Conservation (phyloP, 805 yeast species). For the Metschnikowia henanensis region DNA sequence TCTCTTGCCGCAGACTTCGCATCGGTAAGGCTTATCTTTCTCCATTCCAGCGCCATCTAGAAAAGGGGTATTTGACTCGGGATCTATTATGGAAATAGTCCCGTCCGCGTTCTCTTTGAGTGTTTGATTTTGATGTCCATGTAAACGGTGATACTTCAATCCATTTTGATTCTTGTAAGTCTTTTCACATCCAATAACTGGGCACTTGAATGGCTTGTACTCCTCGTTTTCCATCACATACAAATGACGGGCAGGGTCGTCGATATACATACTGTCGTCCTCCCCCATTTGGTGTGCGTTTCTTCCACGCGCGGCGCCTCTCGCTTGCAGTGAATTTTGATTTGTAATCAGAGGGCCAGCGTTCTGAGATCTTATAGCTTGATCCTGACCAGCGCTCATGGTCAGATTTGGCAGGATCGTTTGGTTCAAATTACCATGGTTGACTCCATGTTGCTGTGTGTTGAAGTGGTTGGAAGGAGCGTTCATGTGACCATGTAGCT, state of each 20-base stretch:
- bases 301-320: slow-evolving; percentile 9
- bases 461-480: slow-evolving; percentile 23
- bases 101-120: slow-evolving; percentile 91
- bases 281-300: slow-evolving; percentile 32
- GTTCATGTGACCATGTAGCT: slow-evolving; percentile 18
- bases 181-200: slow-evolving; percentile 97
- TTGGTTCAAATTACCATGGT: slow-evolving; percentile 17
- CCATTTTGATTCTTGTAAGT: slow-evolving; percentile 98
- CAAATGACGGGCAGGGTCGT: slow-evolving; percentile 93
- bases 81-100: slow-evolving; percentile 88
- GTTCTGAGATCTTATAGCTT: slow-evolving; percentile 1
- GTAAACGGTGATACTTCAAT: slow-evolving; percentile 89
- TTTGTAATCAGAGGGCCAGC: slow-evolving; percentile 10
- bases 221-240: slow-evolving; percentile 92
- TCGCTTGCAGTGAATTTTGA: slow-evolving; percentile 6
- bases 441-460: slow-evolving; percentile 24
- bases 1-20: slow-evolving; percentile 97
- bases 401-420: slow-evolving; percentile 20
- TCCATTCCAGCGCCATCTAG: slow-evolving; percentile 94
- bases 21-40: slow-evolving; percentile 96
- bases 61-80: slow-evolving; percentile 83
- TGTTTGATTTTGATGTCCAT: slow-evolving; percentile 96
- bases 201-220: slow-evolving; percentile 94
- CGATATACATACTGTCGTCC: slow-evolving; percentile 75
- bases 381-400: slow-evolving; percentile 10